Conservation (phyloP, 257 asterid genomes). For the Capsicum chinense region DNA sequence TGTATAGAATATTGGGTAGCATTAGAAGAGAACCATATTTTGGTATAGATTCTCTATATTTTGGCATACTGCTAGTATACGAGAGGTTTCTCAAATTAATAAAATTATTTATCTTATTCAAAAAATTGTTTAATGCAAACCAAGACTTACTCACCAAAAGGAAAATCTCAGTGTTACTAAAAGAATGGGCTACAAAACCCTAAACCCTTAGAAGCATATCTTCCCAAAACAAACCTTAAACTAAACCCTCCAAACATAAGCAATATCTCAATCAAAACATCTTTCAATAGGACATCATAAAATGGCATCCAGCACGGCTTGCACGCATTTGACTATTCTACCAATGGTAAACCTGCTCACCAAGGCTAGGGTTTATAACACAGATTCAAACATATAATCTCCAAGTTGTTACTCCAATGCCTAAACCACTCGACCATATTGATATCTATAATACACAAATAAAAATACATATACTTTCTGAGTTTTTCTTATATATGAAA, state of each 20-base stretch:
- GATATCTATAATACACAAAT: background rate
- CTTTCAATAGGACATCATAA: background rate
- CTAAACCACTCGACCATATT: background rate
- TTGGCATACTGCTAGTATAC: background rate
- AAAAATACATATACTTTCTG: background rate
- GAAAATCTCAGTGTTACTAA: conserved; percentile 36
- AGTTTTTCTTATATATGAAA: background rate
- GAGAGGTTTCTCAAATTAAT: background rate
- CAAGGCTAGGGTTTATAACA: background rate
- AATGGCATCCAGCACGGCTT: background rate
- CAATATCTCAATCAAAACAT: background rate
- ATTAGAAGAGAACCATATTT: background rate
- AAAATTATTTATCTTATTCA: background rate
- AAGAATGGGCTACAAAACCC: background rate
- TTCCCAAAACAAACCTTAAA: background rate
- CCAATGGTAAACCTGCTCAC: background rate
- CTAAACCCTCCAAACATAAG: background rate
- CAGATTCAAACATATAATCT: background rate
- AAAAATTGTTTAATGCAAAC: background rate
- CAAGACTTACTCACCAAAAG: conserved; percentile 60
- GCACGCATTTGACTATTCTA: background rate
- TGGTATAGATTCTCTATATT: background rate
- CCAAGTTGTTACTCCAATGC: background rate
- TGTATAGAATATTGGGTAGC: background rate
- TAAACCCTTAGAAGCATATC: background rate